phyloP scores from a whole-genome alignment of 2,329 filamentous ascomycete genomes.

The Aspergillus fijiensis region DNA sequence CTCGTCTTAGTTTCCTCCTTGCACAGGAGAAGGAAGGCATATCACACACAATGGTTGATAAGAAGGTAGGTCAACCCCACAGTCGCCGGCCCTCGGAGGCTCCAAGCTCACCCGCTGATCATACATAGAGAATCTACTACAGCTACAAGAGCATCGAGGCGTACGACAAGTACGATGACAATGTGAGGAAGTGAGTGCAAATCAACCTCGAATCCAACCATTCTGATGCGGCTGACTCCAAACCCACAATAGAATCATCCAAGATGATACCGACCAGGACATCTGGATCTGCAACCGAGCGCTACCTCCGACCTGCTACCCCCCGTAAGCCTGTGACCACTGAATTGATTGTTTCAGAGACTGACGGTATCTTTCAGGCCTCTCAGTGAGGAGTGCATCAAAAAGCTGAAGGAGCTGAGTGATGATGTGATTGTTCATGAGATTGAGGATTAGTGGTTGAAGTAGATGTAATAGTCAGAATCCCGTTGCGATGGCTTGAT shows the following conservation, averaged over 20 bases:
- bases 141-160: not conserved
- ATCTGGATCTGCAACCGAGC: conserved; percentile 1
- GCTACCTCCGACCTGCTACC: conserved; percentile 1
- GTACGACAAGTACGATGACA: not conserved
- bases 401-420: not conserved
- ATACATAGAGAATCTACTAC: not conserved
- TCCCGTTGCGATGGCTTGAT: too few species aligned
- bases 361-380: not conserved
- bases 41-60: too few species aligned
- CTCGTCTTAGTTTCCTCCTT: too few species aligned
- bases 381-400: not conserved
- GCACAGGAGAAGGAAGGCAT: too few species aligned
- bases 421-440: too few species aligned
- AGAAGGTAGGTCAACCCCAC: too few species aligned
- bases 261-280: not conserved
- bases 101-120: too few species aligned
- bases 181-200: not conserved
- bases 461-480: too few species aligned
- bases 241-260: not conserved
- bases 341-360: not conserved
- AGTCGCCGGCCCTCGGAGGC: too few species aligned
- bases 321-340: not conserved
- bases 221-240: not conserved
- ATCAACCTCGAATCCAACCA: too few species aligned
- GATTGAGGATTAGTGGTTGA: too few species aligned